Percentiles rank a stretch among this genome's conserved stretches.
Conservation (phyloP, 352 stramenopile genomes). For the Phytophthora fragariae region DNA sequence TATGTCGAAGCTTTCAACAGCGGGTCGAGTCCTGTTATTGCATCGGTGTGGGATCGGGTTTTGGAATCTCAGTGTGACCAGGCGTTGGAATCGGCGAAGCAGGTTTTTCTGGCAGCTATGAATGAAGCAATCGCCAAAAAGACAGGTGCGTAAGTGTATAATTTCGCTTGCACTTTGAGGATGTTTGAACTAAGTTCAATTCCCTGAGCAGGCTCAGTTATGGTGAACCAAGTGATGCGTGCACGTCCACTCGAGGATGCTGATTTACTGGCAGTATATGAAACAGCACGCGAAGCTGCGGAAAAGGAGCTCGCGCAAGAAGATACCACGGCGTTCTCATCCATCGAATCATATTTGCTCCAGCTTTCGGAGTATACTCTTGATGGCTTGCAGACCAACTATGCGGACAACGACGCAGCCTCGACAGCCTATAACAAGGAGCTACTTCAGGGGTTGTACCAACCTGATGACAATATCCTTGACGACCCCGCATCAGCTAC, state of each 20-base stretch:
- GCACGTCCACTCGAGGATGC: slow-evolving; percentile 50
- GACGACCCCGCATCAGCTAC: slow-evolving; percentile 10
- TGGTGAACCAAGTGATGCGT: slow-evolving; percentile 40
- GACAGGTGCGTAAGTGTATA: slow-evolving; percentile 41
- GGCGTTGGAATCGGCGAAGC: slow-evolving; percentile 65
- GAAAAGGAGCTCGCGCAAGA: slow-evolving; percentile 49
- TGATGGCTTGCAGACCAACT: slow-evolving; percentile 39
- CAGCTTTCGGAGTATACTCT: slow-evolving; percentile 67
- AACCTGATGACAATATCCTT: slow-evolving; percentile 18
- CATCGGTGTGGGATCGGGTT: slow-evolving; percentile 85
- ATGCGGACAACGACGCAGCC: slow-evolving; percentile 42
- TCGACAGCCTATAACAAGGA: slow-evolving; percentile 58
- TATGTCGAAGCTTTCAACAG: slow-evolving; percentile 78
- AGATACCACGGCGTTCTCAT: slow-evolving; percentile 50
- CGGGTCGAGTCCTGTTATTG: slow-evolving; percentile 77
- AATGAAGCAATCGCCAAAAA: slow-evolving; percentile 37
- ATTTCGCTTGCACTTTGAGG: not conserved
- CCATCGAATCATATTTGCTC: slow-evolving; percentile 47
- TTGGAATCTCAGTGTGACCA: slow-evolving; percentile 73
- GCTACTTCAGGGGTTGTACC: slow-evolving; percentile 55
- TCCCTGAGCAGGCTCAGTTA: slow-evolving; percentile 34
- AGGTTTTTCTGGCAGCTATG: slow-evolving; percentile 50
- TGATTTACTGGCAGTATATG: slow-evolving; percentile 44
- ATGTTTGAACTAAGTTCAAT: slow-evolving; percentile 8
- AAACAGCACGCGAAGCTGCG: slow-evolving; percentile 36